Evolutionary conservation across 768 basidiomycete species (phyloP), one percentile per base, ranked within the genome.

Genomic region (Rhodotorula taiwanensis): DNA sequence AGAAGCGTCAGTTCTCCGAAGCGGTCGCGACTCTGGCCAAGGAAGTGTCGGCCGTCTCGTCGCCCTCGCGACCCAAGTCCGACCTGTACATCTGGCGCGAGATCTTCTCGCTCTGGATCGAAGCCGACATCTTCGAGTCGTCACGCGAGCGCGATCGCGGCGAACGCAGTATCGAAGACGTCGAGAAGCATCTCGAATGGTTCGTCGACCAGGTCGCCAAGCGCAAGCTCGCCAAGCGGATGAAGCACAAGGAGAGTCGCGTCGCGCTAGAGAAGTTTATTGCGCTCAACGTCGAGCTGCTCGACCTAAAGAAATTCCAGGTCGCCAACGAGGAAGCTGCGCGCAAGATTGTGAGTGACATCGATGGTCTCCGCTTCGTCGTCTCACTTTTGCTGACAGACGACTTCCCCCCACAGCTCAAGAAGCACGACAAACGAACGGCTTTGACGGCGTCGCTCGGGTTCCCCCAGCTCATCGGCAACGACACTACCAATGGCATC

Each of bases 351-450:
- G 60, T 78, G 54, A 69, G 76, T 51, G n/a, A n/a, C n/a, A n/a
- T n/a, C n/a, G n/a, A n/a, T n/a, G n/a, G n/a, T n/a, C n/a, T n/a
- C 14, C 34, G 25, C 42, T 4, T 18, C 60, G 16, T 18, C 43
- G 1, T 54, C 23, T n/a, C 21, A 48, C 11, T 6, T n/a, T 14
- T 28, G 18, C 54, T 44, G 39, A 58, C 31, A 11, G n/a, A 9
- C 39, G 6, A 36, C 16, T 18, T 23, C 9, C 27, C 8, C 48
- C 8, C 34, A 53, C 74, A 76, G 58, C 81, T 94, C 55, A 94
- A 94, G 80, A 95, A 95, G 73, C 92, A 93, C 73, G 81, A 88
- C 33, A 94, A 94, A 74, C 84, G 89, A 6, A 94, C 91, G 0
- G 84, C 87, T 0, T 78, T 97, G 14, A 86, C 88, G 2, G 79